Evolutionary conservation across 257 asterid genomes (phyloP).

Genomic region (Parsonsia alboflavescens): DNA sequence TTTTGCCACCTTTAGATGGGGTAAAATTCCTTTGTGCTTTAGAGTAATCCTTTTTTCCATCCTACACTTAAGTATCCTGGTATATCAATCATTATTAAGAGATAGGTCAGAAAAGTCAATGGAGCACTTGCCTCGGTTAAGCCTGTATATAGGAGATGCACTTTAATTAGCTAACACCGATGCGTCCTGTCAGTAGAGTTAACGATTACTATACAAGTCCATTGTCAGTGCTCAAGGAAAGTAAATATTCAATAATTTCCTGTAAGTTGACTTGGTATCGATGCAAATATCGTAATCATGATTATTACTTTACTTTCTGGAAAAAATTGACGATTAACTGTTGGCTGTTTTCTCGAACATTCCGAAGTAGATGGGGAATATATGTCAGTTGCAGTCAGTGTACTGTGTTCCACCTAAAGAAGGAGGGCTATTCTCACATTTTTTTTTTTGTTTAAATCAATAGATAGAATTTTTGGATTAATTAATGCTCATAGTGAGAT

Average conservation of each 20-base stretch:
- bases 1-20: not conserved
- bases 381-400: not conserved
- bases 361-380: not conserved
- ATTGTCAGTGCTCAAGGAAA: not conserved
- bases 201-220: not conserved
- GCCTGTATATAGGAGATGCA: not conserved
- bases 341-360: not conserved
- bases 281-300: not conserved
- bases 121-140: not conserved
- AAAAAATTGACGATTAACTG: not conserved
- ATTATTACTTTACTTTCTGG: not conserved
- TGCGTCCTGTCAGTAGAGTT: not conserved
- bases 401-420: not conserved
- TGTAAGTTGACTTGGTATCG: not conserved
- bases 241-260: not conserved
- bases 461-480: not conserved
- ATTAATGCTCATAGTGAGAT: conserved; percentile 1
- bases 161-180: not conserved
- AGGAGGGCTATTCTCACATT: not conserved
- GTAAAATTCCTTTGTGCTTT: not conserved
- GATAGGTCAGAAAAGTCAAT: not conserved
- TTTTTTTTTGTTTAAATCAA: not conserved
- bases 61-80: not conserved
- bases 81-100: not conserved
- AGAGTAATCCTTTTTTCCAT: not conserved